Conservation (phyloP, 1,139 yeast species). For the Suhomyces maxii region DNA sequence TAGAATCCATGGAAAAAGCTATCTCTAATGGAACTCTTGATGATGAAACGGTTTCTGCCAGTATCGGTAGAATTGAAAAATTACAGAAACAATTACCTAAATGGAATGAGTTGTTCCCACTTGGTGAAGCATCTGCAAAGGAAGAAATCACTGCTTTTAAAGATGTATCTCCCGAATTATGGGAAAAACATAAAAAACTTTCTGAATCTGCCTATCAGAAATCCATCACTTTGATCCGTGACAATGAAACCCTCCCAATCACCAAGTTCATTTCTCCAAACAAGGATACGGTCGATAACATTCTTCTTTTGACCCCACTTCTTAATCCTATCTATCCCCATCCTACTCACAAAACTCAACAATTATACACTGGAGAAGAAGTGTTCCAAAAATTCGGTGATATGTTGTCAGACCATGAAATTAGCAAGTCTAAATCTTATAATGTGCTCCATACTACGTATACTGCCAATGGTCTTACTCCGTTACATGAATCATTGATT, state of each 20-base stretch:
- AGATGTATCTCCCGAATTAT: constrained; percentile 30
- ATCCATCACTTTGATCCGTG: constrained; percentile 58
- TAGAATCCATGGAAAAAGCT: constrained; percentile 55
- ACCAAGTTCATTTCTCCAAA: constrained; percentile 35
- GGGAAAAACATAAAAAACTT: constrained; percentile 47
- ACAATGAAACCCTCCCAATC: constrained; percentile 55
- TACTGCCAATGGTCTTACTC: constrained; percentile 64
- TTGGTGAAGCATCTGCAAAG: constrained; percentile 33
- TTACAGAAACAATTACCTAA: constrained; percentile 45
- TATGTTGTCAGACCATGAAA: constrained; percentile 36
- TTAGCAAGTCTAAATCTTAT: constrained; percentile 32
- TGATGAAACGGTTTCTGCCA: constrained; percentile 42
- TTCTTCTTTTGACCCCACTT: constrained; percentile 56
- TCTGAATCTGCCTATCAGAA: constrained; percentile 51
- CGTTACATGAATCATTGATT: constrained; percentile 57
- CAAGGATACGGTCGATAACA: constrained; percentile 25
- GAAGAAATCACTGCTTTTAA: constrained; percentile 27
- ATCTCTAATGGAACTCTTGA: constrained; percentile 53
- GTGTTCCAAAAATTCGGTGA: constrained; percentile 56
- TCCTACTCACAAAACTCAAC: constrained; percentile 14
- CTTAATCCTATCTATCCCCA: constrained; percentile 44
- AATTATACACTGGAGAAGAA: constrained; percentile 53
- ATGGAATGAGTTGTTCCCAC: constrained; percentile 52
- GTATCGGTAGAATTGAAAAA: constrained; percentile 45
- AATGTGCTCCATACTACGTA: constrained; percentile 62